A percentile compares a stretch with the other conserved stretches of the same genome.
Evolutionary conservation across 192 early-diverging fungal genomes (phyloP).

Genomic region (Oehlia diaphana): DNA sequence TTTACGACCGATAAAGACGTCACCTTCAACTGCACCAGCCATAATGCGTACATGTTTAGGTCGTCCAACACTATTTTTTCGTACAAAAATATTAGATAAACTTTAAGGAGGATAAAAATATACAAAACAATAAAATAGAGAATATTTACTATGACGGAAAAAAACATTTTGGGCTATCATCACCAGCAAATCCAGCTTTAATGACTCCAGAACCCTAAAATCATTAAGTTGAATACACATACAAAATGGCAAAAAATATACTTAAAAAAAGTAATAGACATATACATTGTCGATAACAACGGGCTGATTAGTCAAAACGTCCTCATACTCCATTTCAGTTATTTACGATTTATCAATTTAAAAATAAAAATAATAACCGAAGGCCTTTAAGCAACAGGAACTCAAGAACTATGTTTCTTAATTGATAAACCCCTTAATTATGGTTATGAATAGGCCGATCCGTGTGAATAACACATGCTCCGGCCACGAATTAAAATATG

Average conservation of each 20-base stretch:
- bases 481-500: too few relatives aligned
- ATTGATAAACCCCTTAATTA: too few relatives aligned
- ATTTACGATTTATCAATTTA: not conserved
- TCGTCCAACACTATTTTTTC: conserved; percentile 72
- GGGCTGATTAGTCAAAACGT: conserved; percentile 95
- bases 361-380: not conserved
- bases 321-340: conserved; percentile 74
- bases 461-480: not conserved
- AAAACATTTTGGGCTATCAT: conserved; percentile 95
- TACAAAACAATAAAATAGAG: not conserved
- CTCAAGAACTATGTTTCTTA: too few relatives aligned
- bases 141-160: conserved; percentile 85
- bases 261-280: not conserved
- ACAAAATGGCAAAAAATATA: not conserved
- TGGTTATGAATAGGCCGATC: not conserved
- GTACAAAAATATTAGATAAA: not conserved
- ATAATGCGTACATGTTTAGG: conserved; percentile 97
- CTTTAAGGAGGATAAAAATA: not conserved
- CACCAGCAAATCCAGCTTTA: conserved; percentile 98
- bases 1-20: conserved; percentile 92
- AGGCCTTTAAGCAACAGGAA: not conserved
- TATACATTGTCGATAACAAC: conserved; percentile 99
- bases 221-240: not conserved
- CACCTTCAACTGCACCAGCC: conserved; percentile 97
- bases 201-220: conserved; percentile 96